Evolutionary conservation across 1,284 basidiomycete genomes (phyloP).

Genomic region (Apiotrichum siamense): DNA sequence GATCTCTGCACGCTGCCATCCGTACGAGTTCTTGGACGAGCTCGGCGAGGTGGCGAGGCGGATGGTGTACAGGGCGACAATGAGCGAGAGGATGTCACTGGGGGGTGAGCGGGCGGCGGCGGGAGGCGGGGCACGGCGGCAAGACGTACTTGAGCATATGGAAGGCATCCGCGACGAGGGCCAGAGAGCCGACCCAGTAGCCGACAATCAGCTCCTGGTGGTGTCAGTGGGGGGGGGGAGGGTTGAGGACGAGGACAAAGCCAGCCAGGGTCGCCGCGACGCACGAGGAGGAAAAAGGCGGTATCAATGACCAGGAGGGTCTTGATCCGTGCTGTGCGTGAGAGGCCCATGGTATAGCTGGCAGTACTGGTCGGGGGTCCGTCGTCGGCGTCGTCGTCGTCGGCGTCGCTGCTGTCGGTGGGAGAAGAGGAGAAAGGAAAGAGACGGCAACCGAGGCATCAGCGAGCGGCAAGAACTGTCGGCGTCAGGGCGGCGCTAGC

Average conservation of each 20-base stretch:
- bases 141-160: constrained; percentile 93
- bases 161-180: constrained; percentile 93
- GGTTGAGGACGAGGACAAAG: no score
- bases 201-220: constrained; percentile 54
- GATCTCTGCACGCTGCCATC: constrained; percentile 97
- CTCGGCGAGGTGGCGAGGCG: constrained; percentile 56
- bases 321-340: constrained; percentile 69
- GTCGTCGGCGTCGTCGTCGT: no score
- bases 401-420: not conserved
- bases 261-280: constrained; percentile 8
- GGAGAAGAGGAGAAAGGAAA: not conserved
- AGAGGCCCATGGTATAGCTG: constrained; percentile 54
- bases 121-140: no score
- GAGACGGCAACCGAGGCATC: not conserved
- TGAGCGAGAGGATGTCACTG: constrained; percentile 88
- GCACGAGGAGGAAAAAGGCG: constrained; percentile 87
- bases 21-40: constrained; percentile 42
- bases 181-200: constrained; percentile 88
- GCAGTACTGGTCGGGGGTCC: not conserved
- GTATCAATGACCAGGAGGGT: constrained; percentile 78
- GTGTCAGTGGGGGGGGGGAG: no score
- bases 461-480: no score
- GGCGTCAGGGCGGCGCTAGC: no score
- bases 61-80: constrained; percentile 95
- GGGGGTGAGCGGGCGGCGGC: constrained; percentile 45